Base-by-base conservation (phyloP, 2,329 filamentous ascomycete species). In the Sphaerulina vaccinii region DNA sequence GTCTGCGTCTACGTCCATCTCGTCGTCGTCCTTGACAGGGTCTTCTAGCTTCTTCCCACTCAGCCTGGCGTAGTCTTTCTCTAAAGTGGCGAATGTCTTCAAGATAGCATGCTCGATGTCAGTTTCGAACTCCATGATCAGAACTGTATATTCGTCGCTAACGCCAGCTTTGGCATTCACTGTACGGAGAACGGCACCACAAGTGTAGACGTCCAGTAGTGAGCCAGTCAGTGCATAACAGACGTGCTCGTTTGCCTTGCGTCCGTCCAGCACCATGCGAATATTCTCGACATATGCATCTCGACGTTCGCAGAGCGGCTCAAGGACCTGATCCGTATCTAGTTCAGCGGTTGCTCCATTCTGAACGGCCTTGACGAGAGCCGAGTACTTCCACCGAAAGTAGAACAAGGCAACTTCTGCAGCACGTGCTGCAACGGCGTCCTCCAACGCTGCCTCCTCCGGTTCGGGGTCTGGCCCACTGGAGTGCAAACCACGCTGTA, bases 341-440 rank as follows among this genome's bases (percentile, higher is more conserved):
- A 89, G 78, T 3, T 75, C 77, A 72, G 29, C 88, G 19, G 45
- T 50, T 9, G 52, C 44, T 23, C 52, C 55, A 69, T 13, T 79
- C 70, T 48, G 78, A 74, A 56, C 77, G 75, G 54, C 89, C 65
- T 46, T 49, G n/a, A 63, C 59, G 38, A 75, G 62, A 13, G 59
- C 58, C n/a, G 67, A 64, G 41, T 72, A 66, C 35, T 78, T 75
- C 93, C 93, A 99, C 83, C 95, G 89, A 67, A 96, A 95, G 73
- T 96, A 97, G 71, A 95, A 90, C 40, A 90, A 79, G 44, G 87
- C 79, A 1, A 85, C 79, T 59, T 87, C 86, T 63, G 95, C 87
- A 23, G 90, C 86, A 62, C 85, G 86, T 1, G 82, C 78, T 5
- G 90, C 84, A 37, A 93, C 77, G 58, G 88, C 84, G 60, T 93